These are phyloP conservation scores for Ophiostoma populinum DNA, from an alignment of 2,329 filamentous ascomycete genomes.

Conservation along the genomic window DNA sequence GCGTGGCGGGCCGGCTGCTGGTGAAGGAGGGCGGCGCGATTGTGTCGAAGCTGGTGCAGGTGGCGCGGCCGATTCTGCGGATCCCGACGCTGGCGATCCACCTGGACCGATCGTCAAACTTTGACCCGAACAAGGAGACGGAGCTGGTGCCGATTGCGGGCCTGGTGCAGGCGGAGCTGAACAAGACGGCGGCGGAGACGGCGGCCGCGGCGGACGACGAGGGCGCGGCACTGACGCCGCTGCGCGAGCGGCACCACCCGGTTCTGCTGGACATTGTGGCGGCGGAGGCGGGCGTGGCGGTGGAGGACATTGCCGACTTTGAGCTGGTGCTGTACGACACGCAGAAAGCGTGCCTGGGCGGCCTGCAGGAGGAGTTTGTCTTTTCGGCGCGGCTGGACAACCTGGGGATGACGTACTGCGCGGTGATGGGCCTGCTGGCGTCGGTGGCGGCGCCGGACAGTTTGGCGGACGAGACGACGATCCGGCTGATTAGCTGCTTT, in stretches of 20 bases:
- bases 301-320: constrained; percentile 71
- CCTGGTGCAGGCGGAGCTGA: constrained; percentile 73
- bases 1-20: constrained; percentile 76
- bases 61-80: constrained; percentile 76
- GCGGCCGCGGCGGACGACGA: constrained; percentile 29
- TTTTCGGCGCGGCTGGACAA: constrained; percentile 95
- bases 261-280: constrained; percentile 76
- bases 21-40: constrained; percentile 49
- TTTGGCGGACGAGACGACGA: constrained; percentile 50
- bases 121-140: constrained; percentile 92
- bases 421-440: constrained; percentile 66
- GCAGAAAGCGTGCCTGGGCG: constrained; percentile 76
- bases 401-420: constrained; percentile 90
- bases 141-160: constrained; percentile 90
- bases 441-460: constrained; percentile 48
- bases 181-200: constrained; percentile 33
- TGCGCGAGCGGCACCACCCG: constrained; percentile 74
- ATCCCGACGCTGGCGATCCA: constrained; percentile 93
- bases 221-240: constrained; percentile 51
- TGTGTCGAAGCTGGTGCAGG: constrained; percentile 70
- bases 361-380: constrained; percentile 83
- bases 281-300: constrained; percentile 51
- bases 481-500: constrained; percentile 86
- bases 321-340: constrained; percentile 96
- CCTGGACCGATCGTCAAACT: constrained; percentile 69